Base-by-base conservation (phyloP, 176 grass and related monocot genomes). In the Eleusine coracana region DNA sequence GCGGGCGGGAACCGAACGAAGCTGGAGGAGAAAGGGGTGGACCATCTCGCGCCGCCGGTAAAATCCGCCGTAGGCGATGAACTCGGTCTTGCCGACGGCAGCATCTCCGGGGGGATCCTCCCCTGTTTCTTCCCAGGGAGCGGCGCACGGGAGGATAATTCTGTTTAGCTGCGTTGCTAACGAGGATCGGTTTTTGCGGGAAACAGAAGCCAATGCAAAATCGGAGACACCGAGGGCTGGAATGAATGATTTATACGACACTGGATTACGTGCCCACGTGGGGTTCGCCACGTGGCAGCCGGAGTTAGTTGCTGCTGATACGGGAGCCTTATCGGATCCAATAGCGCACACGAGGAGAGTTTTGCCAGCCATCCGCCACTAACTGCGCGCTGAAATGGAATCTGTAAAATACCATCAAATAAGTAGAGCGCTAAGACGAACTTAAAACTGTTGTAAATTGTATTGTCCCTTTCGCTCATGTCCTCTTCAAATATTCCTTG, bases 1-100 rank as follows among this genome's bases (percentile, higher is more conserved):
- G 41, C 21, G 10, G 28, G 7, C 76, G 17, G 77, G 10, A 3
- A 29, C 66, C 8, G 75, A 29, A 78, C 62, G 41, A 72, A 72
- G 44, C 61, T 68, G 79, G n/a, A 54, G 9, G 75, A 64, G 66
- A 40, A 79, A 40, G 75, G 66, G 66, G 64, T 85, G 66, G 67
- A 85, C 23, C 83, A 79, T 86, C 83, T 86, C 83, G 15, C 75
- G 83, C 20, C 54, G 40, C 83, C 74, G 79, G 68, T 79, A n/a
- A 42, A 72, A 40, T 44, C 52, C 75, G 67, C 75, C 67, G 21
- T 67, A 34, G 44, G 48, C 15, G 75, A 65, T 7, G 75, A 65
- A 11, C 2, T 6, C 41, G 0, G 56, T 79, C 68, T 50, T 13
- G 68, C 55, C 42, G 68, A 79, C 44, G 75, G 75, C 67, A 65